A percentile compares a stretch with the other conserved stretches of the same genome.
These are phyloP conservation scores for Albatrellus ellisii DNA, from an alignment of 768 basidiomycete genomes.

Conservation along the genomic window DNA sequence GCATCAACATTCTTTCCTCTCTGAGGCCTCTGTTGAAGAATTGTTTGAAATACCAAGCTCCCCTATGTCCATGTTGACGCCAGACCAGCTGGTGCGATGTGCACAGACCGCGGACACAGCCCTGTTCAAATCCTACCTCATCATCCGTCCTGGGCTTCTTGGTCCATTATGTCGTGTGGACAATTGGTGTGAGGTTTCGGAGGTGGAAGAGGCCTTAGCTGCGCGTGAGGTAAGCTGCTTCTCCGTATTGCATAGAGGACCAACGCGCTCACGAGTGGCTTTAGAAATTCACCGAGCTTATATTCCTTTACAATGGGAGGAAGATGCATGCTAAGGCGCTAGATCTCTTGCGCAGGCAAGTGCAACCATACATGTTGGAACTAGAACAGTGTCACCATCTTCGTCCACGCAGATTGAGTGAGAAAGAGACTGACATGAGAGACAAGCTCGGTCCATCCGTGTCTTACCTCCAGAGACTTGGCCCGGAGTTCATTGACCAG, in stretches of 20 bases:
- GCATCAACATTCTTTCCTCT: slow-evolving; percentile 54
- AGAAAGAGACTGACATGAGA: slow-evolving; percentile 59
- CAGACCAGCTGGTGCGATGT: slow-evolving; percentile 76
- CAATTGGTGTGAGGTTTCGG: slow-evolving; percentile 96
- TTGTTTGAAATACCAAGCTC: slow-evolving; percentile 70
- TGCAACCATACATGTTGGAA: not conserved
- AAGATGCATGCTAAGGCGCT: slow-evolving; percentile 91
- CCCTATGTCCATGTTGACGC: slow-evolving; percentile 56
- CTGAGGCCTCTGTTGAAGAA: slow-evolving; percentile 58
- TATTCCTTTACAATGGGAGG: slow-evolving; percentile 87
- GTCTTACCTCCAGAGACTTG: slow-evolving; percentile 82
- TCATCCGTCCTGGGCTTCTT: slow-evolving; percentile 67
- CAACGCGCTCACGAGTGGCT: not conserved
- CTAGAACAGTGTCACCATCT: not conserved
- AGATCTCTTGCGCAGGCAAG: slow-evolving; percentile 72
- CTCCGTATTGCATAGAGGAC: not conserved
- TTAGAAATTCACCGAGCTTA: slow-evolving; percentile 85
- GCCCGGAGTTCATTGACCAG: slow-evolving; percentile 66
- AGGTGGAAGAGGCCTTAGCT: slow-evolving; percentile 80
- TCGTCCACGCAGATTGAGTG: slow-evolving; percentile 47
- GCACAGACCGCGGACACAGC: slow-evolving; percentile 95
- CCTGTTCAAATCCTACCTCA: slow-evolving; percentile 83
- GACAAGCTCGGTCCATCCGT: slow-evolving; percentile 81
- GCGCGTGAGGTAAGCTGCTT: slow-evolving; percentile 67
- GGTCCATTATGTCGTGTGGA: slow-evolving; percentile 81